Conservation (phyloP, 805 yeast species). For the Sugiyamaella chiloensis region DNA sequence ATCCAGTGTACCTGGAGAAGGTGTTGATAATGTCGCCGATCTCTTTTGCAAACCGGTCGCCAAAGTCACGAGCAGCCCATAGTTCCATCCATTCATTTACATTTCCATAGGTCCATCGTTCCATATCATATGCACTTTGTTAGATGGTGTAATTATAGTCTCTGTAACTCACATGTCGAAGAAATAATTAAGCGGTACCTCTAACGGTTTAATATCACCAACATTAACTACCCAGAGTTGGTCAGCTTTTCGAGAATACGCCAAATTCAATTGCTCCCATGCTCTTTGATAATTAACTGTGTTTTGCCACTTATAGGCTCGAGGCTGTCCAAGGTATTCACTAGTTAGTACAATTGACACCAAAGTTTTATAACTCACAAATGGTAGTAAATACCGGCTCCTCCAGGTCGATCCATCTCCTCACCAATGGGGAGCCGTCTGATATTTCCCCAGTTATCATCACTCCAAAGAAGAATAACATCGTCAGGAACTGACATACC, state of each 20-base stretch:
- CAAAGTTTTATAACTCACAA: conserved; percentile 14
- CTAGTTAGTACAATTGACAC: background rate
- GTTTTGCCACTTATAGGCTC: conserved; percentile 33
- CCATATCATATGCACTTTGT: conserved; percentile 17
- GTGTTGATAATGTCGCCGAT: conserved; percentile 10
- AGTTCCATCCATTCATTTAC: conserved; percentile 10
- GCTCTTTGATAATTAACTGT: conserved; percentile 27
- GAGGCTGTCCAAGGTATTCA: conserved; percentile 34
- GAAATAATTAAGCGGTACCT: conserved; percentile 28
- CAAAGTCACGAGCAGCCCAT: conserved; percentile 18
- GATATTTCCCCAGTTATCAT: conserved; percentile 34
- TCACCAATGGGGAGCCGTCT: conserved; percentile 29
- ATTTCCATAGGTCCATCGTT: conserved; percentile 9
- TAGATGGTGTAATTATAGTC: background rate
- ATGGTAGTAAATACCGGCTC: conserved; percentile 33
- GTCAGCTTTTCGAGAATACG: conserved; percentile 25
- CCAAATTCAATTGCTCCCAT: conserved; percentile 32
- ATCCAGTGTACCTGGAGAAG: conserved; percentile 11
- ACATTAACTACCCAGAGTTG: conserved; percentile 32
- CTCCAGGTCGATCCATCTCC: conserved; percentile 29
- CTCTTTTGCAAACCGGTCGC: conserved; percentile 11
- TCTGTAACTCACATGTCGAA: conserved; percentile 15
- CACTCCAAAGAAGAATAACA: conserved; percentile 31
- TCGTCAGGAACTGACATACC: conserved; percentile 22
- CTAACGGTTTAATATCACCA: conserved; percentile 32